Percentiles rank a stretch among this genome's conserved stretches.
Evolutionary conservation across 768 basidiomycete species (phyloP).

Genomic region (Rhodotorula sphaerocarpa): DNA sequence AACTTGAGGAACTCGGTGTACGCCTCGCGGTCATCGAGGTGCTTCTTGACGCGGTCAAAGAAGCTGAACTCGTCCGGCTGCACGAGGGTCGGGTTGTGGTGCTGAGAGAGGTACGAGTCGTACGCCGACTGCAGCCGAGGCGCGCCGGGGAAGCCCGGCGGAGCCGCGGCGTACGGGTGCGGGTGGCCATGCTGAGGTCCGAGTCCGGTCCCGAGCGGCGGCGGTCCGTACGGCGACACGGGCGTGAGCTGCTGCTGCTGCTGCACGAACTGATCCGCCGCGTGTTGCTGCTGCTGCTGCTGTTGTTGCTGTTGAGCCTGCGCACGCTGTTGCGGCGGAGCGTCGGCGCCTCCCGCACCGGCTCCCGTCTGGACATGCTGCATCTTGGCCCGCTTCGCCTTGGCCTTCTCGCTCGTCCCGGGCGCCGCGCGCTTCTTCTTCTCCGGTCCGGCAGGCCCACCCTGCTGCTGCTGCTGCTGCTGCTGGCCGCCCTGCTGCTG

Average conservation of each 20-base stretch:
- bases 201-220: too few species aligned
- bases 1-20: slow-evolving; percentile 85
- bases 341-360: slow-evolving; percentile 26
- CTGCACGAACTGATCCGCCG: background rate
- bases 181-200: background rate
- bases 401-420: slow-evolving; percentile 31
- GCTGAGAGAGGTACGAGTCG: slow-evolving; percentile 30
- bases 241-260: background rate
- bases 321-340: background rate
- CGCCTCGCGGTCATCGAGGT: slow-evolving; percentile 47
- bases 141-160: slow-evolving; percentile 31
- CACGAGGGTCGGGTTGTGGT: slow-evolving; percentile 32
- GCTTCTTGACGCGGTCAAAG: slow-evolving; percentile 73
- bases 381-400: slow-evolving; percentile 35
- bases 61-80: slow-evolving; percentile 67
- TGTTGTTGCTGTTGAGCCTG: background rate
- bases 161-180: slow-evolving; percentile 27
- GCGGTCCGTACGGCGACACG: slow-evolving; percentile 16
- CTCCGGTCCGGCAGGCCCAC: background rate
- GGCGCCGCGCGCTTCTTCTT: slow-evolving; percentile 37
- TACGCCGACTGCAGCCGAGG: slow-evolving; percentile 34
- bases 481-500: too few species aligned
- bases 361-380: slow-evolving; percentile 5
- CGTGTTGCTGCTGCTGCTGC: background rate
- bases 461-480: background rate